phyloP scores from a whole-genome alignment of 345 rosid genomes.

The Aquilaria yunnanensis region DNA sequence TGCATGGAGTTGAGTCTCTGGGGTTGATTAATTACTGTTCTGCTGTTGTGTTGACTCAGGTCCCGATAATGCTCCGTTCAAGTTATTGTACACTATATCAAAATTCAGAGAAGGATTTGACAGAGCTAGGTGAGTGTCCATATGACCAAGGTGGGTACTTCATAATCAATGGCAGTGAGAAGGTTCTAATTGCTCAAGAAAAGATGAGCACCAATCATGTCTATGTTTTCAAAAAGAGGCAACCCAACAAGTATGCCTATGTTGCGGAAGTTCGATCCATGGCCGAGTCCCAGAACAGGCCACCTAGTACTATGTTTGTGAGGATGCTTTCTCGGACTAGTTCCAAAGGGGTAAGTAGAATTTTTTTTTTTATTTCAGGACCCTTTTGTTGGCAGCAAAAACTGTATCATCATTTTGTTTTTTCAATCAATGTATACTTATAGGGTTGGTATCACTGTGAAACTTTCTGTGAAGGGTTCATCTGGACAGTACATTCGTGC shows the following conservation, averaged over 20 bases:
- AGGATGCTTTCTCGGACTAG: slow-evolving; percentile 98
- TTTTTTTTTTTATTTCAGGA: background rate
- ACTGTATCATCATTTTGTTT: background rate
- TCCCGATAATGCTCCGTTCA: slow-evolving; percentile 98
- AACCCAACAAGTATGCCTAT: slow-evolving; percentile 88
- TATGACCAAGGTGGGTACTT: slow-evolving; percentile 99
- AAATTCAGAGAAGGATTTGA: slow-evolving; percentile 96
- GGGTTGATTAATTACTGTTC: background rate
- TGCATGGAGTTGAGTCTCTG: slow-evolving; percentile 4
- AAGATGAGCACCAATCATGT: slow-evolving; percentile 99
- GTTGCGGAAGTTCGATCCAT: slow-evolving; percentile 96
- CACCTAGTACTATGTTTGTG: slow-evolving; percentile 98
- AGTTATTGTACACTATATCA: slow-evolving; percentile 81
- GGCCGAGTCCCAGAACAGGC: slow-evolving; percentile 95
- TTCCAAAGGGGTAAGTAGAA: slow-evolving; percentile 80
- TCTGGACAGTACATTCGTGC: slow-evolving; percentile 95
- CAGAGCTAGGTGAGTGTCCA: slow-evolving; percentile 98
- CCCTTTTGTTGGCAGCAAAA: background rate
- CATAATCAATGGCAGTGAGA: slow-evolving; percentile 97
- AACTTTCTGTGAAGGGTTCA: slow-evolving; percentile 51
- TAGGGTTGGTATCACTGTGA: slow-evolving; percentile 5
- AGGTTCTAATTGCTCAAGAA: slow-evolving; percentile 97
- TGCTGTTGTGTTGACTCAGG: slow-evolving; percentile 30
- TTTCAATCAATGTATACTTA: background rate
- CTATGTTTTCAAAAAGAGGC: slow-evolving; percentile 94